Evolutionary conservation across 768 basidiomycete species (phyloP).

Genomic region (Collybia sp.): DNA sequence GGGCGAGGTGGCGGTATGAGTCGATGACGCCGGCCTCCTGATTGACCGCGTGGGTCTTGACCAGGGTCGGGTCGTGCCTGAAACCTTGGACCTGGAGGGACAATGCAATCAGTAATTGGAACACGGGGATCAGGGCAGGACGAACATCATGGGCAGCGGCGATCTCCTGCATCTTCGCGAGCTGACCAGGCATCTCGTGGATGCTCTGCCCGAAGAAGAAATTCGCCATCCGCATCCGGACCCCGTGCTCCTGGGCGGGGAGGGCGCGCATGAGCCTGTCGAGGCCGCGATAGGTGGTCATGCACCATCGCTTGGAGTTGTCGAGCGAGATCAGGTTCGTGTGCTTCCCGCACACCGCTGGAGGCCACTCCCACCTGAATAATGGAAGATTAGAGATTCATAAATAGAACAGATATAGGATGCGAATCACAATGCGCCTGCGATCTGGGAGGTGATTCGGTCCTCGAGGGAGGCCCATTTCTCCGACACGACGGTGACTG

Average conservation of each 20-base stretch:
- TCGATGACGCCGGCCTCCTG: constrained; percentile 26
- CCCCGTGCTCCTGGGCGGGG: constrained; percentile 20
- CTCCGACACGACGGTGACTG: constrained; percentile 27
- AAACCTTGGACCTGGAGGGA: constrained; percentile 18
- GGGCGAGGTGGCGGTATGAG: constrained; percentile 27
- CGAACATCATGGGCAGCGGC: constrained; percentile 3
- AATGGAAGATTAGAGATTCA: constrained; percentile 1
- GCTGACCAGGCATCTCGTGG: constrained; percentile 19
- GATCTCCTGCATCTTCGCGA: constrained; percentile 25
- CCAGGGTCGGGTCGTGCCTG: constrained; percentile 14
- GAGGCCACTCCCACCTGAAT: constrained; percentile 31
- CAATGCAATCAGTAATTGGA: not conserved
- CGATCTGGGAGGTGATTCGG: constrained; percentile 19
- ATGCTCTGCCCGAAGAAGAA: constrained; percentile 27
- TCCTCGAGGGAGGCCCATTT: constrained; percentile 15
- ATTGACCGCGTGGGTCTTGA: constrained; percentile 21
- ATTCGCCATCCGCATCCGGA: constrained; percentile 26
- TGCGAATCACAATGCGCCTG: constrained; percentile 19
- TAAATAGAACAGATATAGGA: not conserved
- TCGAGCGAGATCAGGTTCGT: constrained; percentile 27
- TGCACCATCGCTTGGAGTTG: constrained; percentile 29
- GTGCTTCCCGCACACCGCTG: constrained; percentile 34
- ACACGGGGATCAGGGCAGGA: not conserved
- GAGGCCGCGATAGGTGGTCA: constrained; percentile 29
- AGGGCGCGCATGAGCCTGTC: constrained; percentile 15